Evolutionary conservation across 257 asterid genomes (phyloP).

Genomic region (Gentiana straminea): DNA sequence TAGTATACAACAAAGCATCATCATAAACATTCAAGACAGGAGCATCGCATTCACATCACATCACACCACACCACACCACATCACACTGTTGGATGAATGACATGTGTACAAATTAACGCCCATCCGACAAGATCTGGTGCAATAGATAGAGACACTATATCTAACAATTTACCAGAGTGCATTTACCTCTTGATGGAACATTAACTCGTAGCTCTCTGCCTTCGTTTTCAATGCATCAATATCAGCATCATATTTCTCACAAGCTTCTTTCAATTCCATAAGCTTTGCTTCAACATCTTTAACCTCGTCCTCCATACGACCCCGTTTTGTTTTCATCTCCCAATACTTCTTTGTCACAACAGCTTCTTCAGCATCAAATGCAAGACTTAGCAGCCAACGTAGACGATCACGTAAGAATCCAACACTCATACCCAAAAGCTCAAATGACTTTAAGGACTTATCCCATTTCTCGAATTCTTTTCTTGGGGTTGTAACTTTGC

Average conservation of each 20-base stretch:
- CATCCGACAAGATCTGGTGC: no score
- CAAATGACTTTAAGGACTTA: slow-evolving; percentile 24
- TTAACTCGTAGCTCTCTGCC: slow-evolving; percentile 22
- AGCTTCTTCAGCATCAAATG: slow-evolving; percentile 20
- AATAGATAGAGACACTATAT: no score
- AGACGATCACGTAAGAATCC: slow-evolving; percentile 22
- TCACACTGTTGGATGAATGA: no score
- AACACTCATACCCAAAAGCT: slow-evolving; percentile 28
- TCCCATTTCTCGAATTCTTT: slow-evolving; percentile 27
- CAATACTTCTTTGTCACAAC: slow-evolving; percentile 20
- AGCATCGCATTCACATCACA: no score
- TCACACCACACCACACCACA: no score
- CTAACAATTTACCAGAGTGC: slow-evolving; percentile 18
- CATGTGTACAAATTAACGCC: no score
- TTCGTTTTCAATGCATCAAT: slow-evolving; percentile 18
- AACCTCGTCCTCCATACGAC: slow-evolving; percentile 14
- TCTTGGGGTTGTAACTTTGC: slow-evolving; percentile 20
- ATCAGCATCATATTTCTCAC: slow-evolving; percentile 11
- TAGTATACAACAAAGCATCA: no score
- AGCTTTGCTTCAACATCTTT: slow-evolving; percentile 19
- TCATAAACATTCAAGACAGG: no score
- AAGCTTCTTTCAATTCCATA: slow-evolving; percentile 16
- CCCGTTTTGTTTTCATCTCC: slow-evolving; percentile 15
- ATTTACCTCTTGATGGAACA: slow-evolving; percentile 25
- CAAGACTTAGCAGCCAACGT: slow-evolving; percentile 17